A percentile compares a stretch with the other conserved stretches of the same genome.
phyloP scores from a whole-genome alignment of 768 basidiomycete genomes.

The Calvatia gigantea region DNA sequence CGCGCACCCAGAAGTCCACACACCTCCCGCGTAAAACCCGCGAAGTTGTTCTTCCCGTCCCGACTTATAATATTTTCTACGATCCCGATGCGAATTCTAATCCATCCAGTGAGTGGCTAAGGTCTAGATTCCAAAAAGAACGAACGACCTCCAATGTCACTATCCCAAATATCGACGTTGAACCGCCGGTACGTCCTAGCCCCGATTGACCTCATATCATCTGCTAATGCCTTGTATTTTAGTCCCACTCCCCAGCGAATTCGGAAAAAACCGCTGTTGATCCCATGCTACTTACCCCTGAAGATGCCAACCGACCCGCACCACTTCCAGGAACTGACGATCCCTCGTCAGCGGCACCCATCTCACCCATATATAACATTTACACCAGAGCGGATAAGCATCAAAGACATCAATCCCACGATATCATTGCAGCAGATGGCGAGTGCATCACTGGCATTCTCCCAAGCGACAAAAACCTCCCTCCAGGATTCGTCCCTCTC shows the following conservation, averaged over 20 bases:
- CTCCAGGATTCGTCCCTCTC: slow-evolving; percentile 35
- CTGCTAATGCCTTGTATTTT: background rate
- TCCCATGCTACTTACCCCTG: slow-evolving; percentile 41
- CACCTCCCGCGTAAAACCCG: background rate
- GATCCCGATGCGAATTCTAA: background rate
- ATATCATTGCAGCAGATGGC: background rate
- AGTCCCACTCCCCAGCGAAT: slow-evolving; percentile 39
- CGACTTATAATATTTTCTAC: background rate
- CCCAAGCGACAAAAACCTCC: slow-evolving; percentile 28
- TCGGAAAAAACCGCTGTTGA: slow-evolving; percentile 31
- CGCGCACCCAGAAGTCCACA: background rate
- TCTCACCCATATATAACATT: background rate
- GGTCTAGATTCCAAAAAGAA: slow-evolving; percentile 14
- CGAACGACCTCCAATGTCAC: slow-evolving; percentile 29
- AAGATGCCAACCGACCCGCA: slow-evolving; percentile 19
- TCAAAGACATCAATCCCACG: slow-evolving; percentile 2
- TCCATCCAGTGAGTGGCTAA: slow-evolving; percentile 18
- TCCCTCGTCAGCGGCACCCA: background rate
- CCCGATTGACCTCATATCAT: background rate
- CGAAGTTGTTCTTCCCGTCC: slow-evolving; percentile 19
- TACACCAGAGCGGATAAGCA: background rate
- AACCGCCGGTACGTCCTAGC: slow-evolving; percentile 41
- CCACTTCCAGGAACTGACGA: background rate
- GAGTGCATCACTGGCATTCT: slow-evolving; percentile 18
- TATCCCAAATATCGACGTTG: slow-evolving; percentile 40